Conservation (phyloP, 2,329 filamentous ascomycete genomes). For the Beauveria brongniartii region DNA sequence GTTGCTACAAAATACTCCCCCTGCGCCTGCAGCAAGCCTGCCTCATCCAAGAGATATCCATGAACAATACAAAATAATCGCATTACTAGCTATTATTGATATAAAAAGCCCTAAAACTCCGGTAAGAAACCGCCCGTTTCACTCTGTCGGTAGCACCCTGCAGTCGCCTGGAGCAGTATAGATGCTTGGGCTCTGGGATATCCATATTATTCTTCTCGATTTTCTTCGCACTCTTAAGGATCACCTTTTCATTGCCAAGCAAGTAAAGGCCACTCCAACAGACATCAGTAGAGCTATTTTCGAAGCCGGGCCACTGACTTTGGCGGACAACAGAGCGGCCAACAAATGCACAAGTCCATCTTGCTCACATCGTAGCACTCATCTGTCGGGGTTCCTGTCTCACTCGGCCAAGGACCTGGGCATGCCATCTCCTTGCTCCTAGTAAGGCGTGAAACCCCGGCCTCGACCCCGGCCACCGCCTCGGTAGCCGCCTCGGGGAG, state of each 20-base stretch:
- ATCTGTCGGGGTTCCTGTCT: not conserved
- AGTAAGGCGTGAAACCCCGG: conserved; percentile 59
- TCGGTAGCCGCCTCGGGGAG: conserved; percentile 52
- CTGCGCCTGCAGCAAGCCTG: not conserved
- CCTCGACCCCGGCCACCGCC: conserved; percentile 60
- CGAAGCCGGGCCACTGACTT: not conserved
- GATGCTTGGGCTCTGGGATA: not conserved
- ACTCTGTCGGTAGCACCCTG: not conserved
- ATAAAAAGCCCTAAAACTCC: conserved; percentile 6
- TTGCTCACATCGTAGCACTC: not conserved
- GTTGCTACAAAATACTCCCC: too few relatives aligned
- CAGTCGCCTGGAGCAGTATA: not conserved
- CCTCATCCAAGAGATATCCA: not conserved
- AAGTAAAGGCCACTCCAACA: conserved; percentile 1
- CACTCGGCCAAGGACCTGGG: conserved; percentile 1
- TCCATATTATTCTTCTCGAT: not conserved
- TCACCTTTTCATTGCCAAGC: not conserved
- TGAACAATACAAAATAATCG: not conserved
- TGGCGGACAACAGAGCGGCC: not conserved
- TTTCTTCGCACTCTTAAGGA: not conserved
- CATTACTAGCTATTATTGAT: conserved; percentile 7
- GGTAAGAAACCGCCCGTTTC: not conserved
- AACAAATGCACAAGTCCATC: not conserved
- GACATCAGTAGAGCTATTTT: not conserved
- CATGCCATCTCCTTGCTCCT: conserved; percentile 28